Evolutionary conservation across 345 rosid genomes (phyloP), one percentile per base, ranked within the genome.

Genomic region (Trapa incisa): DNA sequence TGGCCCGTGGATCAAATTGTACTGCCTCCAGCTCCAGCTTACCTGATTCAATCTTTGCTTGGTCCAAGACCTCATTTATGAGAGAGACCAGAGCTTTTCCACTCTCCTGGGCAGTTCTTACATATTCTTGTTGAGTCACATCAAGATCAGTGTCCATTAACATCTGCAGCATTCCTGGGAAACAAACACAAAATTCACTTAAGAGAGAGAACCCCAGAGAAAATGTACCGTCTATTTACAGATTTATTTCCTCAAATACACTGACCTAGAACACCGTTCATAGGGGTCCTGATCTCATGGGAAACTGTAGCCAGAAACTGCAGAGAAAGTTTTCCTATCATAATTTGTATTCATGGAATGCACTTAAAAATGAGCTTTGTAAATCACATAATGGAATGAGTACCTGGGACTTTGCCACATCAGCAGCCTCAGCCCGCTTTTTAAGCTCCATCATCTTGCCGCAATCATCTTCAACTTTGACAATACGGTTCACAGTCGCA

Each of bases 241-340:
- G 32, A 16, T 13, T 53, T 53, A n/a, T 53, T 15, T 53, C 17
- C 66, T 17, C 67, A 60, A 65, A 43, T 36, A 66, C 67, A 77
- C 96, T 84, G 76, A 89, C 98, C 98, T 67, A 92, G 82, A 77
- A 92, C 98, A 75, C 98, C 98, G 72, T 92, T 92, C 97, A 92
- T 89, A 45, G 97, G 98, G 74, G 98, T 92, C 77, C 98, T 80
- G 76, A 92, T 92, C 85, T 92, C 98, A 70, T 92, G 98, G 57
- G 98, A 92, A 75, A 92, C 97, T 7, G 98, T 92, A 70, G 98
- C 98, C 74, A 92, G 98, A 77, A 92, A 92, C 98, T 92, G 80
- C 80, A 84, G 29, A 47, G 72, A 42, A 67, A 69, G 29, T 45
- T 2, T 15, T 38, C n/a, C 17, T 1, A 41, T 63, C 17, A 15